Evolutionary conservation across 768 basidiomycete genomes (phyloP), one percentile per base, ranked within the genome.

Genomic region (Lepiota brunneoincarnata): DNA sequence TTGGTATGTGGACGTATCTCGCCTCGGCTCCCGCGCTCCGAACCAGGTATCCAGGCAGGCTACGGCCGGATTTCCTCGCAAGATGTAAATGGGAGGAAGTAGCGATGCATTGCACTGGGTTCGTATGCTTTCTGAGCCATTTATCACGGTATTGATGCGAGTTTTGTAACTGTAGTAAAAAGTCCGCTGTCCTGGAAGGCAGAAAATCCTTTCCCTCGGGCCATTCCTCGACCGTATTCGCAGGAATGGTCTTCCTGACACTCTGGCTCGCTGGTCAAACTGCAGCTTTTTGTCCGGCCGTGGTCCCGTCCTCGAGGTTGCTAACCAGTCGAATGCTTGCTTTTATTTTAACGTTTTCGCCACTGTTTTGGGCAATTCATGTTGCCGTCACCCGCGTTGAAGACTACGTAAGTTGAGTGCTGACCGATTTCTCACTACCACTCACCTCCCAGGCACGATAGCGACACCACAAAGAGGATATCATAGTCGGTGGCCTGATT

Each of bases 381-480:
- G 83, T 89, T 10, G 84, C 82, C 7, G 67, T 87, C 9, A 76
- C 83, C 10, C 73, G 85, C 36, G 58, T 87, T 12, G 80, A 87
- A 66, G 86, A 87, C 64, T 81, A 86, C 61, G 86, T 86, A 43
- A 59, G 83, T 73, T 14, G 26, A 41, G 21, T 53, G 26, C 18
- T 24, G 36, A 14, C 35, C 31, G 17, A 46, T n/a, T 34, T 47
- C 6, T 57, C n/a, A 54, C 44, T 18, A 23, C 36, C 42, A 34
- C 54, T 47, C 14, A 58, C 49, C 45, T 18, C 50, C 37, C 36
- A n/a, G 34, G 23, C 38, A 55, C 17, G 31, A 31, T 62, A 87
- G 86, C 69, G 80, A 59, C 86, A 88, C 63, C 83, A 86, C 65
- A 81, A 79, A 64, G 85, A 86, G 66, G 86, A 88, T 61, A 79